phyloP scores from a whole-genome alignment of 805 yeast species.

The Starmerella tilneyi region DNA sequence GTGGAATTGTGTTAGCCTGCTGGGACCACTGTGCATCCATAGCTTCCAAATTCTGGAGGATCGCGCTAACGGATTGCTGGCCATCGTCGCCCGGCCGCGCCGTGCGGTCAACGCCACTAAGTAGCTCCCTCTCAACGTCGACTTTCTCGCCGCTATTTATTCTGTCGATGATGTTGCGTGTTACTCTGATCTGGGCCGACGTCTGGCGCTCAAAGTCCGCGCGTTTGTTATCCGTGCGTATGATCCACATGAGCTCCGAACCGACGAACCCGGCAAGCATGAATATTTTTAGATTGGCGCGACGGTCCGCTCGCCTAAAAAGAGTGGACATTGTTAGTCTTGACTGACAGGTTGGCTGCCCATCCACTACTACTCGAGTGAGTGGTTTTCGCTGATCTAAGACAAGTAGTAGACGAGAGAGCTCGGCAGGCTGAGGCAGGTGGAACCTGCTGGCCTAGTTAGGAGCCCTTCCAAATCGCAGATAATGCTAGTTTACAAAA shows the following conservation, averaged over 20 bases:
- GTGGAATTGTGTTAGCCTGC: not conserved
- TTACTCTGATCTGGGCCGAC: constrained; percentile 32
- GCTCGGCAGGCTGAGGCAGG: no score
- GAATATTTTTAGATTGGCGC: constrained; percentile 9
- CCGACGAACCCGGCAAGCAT: constrained; percentile 38
- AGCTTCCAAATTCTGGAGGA: constrained; percentile 26
- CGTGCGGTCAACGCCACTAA: constrained; percentile 19
- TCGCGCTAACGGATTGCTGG: constrained; percentile 5
- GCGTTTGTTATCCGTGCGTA: constrained; percentile 35
- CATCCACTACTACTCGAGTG: no score
- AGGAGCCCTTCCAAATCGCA: no score
- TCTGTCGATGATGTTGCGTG: constrained; percentile 35
- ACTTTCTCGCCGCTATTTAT: constrained; percentile 36
- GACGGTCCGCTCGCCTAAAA: constrained; percentile 6
- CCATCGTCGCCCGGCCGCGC: constrained; percentile 21
- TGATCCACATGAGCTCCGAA: constrained; percentile 40
- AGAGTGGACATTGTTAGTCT: constrained; percentile 1
- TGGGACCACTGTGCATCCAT: constrained; percentile 26
- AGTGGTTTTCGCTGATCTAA: no score
- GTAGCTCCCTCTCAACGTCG: constrained; percentile 37
- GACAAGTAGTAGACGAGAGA: no score
- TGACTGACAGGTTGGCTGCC: no score
- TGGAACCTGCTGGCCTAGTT: no score
- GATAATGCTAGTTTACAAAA: no score
- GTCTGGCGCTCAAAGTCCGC: constrained; percentile 36